A percentile compares a stretch with the other conserved stretches of the same genome.
These are phyloP conservation scores for Flueggea neowawraea DNA, from an alignment of 441 rosid genomes.

Conservation along the genomic window DNA sequence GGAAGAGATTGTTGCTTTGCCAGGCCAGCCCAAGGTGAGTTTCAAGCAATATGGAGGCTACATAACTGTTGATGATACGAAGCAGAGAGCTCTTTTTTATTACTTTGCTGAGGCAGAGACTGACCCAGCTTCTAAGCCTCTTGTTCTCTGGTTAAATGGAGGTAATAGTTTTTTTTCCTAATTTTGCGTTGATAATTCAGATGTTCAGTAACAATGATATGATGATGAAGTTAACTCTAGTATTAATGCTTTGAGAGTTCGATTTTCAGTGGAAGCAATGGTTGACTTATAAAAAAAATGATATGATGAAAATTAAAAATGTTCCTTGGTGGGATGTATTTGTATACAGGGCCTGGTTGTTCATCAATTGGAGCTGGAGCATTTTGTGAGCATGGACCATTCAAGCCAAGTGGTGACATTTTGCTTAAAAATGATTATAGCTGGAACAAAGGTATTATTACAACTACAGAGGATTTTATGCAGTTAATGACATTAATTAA, in stretches of 20 bases:
- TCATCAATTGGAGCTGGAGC: slow-evolving; percentile 60
- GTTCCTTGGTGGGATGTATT: neutral
- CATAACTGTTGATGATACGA: slow-evolving; percentile 29
- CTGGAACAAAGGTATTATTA: slow-evolving; percentile 47
- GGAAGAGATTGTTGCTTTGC: slow-evolving; percentile 32
- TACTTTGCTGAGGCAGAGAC: slow-evolving; percentile 56
- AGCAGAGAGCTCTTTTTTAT: slow-evolving; percentile 45
- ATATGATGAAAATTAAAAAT: neutral
- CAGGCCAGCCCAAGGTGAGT: slow-evolving; percentile 46
- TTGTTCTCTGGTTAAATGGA: slow-evolving; percentile 70
- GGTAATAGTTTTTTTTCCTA: slow-evolving; percentile 21
- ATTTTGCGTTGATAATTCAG: neutral
- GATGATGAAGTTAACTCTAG: neutral
- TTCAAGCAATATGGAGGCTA: slow-evolving; percentile 54
- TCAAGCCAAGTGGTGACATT: slow-evolving; percentile 39
- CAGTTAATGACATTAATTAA: too few relatives aligned
- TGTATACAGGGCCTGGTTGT: slow-evolving; percentile 49
- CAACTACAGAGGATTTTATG: too few relatives aligned
- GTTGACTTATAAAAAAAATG: neutral
- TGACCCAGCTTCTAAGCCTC: slow-evolving; percentile 42
- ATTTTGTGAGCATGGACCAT: slow-evolving; percentile 59
- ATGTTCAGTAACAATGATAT: neutral
- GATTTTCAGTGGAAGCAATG: neutral
- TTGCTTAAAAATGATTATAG: slow-evolving; percentile 41
- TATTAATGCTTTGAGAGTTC: too few relatives aligned